phyloP scores from a whole-genome alignment of 2,329 filamentous ascomycete genomes.

The Pseudocercospora crystallina region DNA sequence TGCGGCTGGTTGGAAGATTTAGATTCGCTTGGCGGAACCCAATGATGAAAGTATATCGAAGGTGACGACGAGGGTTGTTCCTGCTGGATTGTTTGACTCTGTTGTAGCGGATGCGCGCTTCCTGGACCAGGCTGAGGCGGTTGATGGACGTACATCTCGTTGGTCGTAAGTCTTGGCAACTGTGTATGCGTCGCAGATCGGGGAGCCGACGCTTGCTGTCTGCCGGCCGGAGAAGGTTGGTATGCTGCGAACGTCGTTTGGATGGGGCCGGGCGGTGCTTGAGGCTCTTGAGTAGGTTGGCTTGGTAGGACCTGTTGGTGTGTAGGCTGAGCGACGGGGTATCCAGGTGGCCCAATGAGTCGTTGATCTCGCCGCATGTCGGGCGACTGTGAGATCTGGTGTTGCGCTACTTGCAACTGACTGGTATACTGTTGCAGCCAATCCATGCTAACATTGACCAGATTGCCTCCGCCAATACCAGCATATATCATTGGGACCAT shows the following conservation, averaged over 20 bases:
- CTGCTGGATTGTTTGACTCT: constrained; percentile 55
- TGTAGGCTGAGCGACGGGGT: constrained; percentile 23
- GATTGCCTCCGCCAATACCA: constrained; percentile 50
- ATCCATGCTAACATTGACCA: constrained; percentile 50
- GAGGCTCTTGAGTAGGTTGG: constrained; percentile 36
- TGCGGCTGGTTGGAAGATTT: constrained; percentile 62
- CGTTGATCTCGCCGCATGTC: constrained; percentile 43
- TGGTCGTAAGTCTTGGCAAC: constrained; percentile 53
- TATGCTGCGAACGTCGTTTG: constrained; percentile 44
- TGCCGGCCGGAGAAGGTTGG: constrained; percentile 25
- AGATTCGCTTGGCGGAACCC: constrained; percentile 72
- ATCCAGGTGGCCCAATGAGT: constrained; percentile 41
- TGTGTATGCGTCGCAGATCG: constrained; percentile 48
- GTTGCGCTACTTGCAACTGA: constrained; percentile 42
- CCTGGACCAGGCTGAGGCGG: constrained; percentile 42
- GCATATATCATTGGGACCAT: constrained; percentile 56
- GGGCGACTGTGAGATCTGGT: constrained; percentile 39
- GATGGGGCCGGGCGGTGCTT: constrained; percentile 33
- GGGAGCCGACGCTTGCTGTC: constrained; percentile 40
- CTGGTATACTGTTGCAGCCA: constrained; percentile 52
- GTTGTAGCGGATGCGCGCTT: constrained; percentile 43
- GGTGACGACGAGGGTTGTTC: constrained; percentile 67
- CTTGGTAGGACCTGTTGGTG: constrained; percentile 38
- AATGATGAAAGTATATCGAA: constrained; percentile 87
- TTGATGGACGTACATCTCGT: constrained; percentile 52